Evolutionary conservation across 1,284 basidiomycete genomes (phyloP).

Genomic region (Anthracocystis panici-leucophaei): DNA sequence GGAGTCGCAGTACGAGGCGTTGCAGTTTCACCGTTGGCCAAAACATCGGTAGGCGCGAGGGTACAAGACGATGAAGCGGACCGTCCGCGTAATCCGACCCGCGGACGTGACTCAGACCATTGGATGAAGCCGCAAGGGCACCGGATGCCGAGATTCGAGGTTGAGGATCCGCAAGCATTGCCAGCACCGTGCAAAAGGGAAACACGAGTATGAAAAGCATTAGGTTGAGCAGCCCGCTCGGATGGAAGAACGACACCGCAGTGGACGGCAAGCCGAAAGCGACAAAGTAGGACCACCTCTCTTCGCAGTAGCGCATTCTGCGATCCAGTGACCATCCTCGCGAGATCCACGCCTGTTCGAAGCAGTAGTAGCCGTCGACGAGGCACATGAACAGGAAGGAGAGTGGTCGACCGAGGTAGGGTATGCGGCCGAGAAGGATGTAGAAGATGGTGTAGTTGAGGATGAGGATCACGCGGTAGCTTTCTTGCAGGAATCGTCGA

Average conservation of each 20-base stretch:
- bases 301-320: slow-evolving; percentile 67
- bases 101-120: slow-evolving; percentile 15
- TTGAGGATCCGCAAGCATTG: slow-evolving; percentile 64
- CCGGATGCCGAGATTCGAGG: slow-evolving; percentile 53
- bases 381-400: slow-evolving; percentile 66
- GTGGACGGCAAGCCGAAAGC: slow-evolving; percentile 68
- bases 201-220: slow-evolving; percentile 69
- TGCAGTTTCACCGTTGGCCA: slow-evolving; percentile 63
- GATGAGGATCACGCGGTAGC: slow-evolving; percentile 60
- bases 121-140: slow-evolving; percentile 33
- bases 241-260: slow-evolving; percentile 67
- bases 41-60: slow-evolving; percentile 65
- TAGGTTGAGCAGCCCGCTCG: slow-evolving; percentile 65
- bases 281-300: slow-evolving; percentile 67
- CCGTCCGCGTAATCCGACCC: slow-evolving; percentile 29
- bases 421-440: slow-evolving; percentile 53
- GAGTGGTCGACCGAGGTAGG: slow-evolving; percentile 55
- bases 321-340: slow-evolving; percentile 57
- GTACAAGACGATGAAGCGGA: slow-evolving; percentile 55
- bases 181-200: slow-evolving; percentile 66
- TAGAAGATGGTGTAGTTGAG: slow-evolving; percentile 61
- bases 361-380: slow-evolving; percentile 69
- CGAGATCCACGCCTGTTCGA: slow-evolving; percentile 66
- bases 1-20: slow-evolving; percentile 22
- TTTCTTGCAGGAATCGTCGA: slow-evolving; percentile 54